Evolutionary conservation across 2,329 filamentous ascomycete genomes (phyloP).

Genomic region (Catunica adiposa): DNA sequence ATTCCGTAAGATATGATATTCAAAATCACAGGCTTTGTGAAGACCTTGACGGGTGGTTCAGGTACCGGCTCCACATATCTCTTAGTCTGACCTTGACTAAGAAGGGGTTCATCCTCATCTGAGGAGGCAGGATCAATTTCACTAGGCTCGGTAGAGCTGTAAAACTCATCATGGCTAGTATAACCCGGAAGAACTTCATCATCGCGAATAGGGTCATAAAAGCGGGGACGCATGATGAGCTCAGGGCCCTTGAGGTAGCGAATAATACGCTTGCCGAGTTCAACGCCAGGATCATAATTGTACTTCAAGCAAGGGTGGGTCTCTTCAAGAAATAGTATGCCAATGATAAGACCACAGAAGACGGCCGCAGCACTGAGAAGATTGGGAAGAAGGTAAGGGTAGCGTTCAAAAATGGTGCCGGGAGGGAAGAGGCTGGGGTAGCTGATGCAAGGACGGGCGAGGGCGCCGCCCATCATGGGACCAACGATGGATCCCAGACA

Average conservation of each 20-base stretch:
- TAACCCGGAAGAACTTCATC: conserved; percentile 56
- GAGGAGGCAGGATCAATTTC: conserved; percentile 21
- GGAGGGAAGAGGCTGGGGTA: conserved; percentile 58
- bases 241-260: conserved; percentile 22
- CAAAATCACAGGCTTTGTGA: conserved; percentile 70
- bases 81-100: not conserved
- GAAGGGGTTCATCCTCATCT: conserved; percentile 7
- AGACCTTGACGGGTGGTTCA: conserved; percentile 36
- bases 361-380: conserved; percentile 75
- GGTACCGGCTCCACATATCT: not conserved
- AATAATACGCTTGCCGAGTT: conserved; percentile 57
- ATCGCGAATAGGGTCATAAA: conserved; percentile 18
- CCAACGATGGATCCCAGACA: conserved; percentile 90
- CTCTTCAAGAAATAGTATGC: conserved; percentile 80
- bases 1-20: conserved; percentile 86
- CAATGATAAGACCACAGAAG: conserved; percentile 56
- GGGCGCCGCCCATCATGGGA: conserved; percentile 74
- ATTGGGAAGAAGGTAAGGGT: conserved; percentile 83
- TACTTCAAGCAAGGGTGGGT: conserved; percentile 73
- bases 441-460: conserved; percentile 71
- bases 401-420: conserved; percentile 67
- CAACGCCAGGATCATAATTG: conserved; percentile 57
- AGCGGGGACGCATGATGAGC: not conserved
- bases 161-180: conserved; percentile 36
- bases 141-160: conserved; percentile 20